These are phyloP conservation scores for Cruciata laevipes DNA, from an alignment of 257 asterid species.

Conservation along the genomic window DNA sequence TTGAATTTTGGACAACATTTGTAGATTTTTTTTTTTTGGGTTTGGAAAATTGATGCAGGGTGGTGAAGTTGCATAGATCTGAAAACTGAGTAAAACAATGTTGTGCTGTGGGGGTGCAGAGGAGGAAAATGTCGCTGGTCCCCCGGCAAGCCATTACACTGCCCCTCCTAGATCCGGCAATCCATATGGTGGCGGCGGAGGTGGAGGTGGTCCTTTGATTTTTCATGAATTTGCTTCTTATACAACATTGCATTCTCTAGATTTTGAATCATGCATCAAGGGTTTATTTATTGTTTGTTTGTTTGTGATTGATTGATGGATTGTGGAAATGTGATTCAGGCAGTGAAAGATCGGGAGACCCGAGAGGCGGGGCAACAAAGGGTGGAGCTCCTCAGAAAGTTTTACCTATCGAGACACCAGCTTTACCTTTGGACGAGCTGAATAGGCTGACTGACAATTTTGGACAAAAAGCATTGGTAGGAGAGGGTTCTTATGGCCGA, in stretches of 20 bases:
- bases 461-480: constrained; percentile 51
- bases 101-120: constrained; percentile 85
- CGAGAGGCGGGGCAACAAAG: constrained; percentile 53
- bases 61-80: constrained; percentile 6
- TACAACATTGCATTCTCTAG: background rate
- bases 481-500: constrained; percentile 82
- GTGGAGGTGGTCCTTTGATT: constrained; percentile 35
- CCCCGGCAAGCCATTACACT: constrained; percentile 52
- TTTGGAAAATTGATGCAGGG: constrained; percentile 14
- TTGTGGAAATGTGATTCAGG: constrained; percentile 21
- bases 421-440: constrained; percentile 48
- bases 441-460: constrained; percentile 51
- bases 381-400: constrained; percentile 61
- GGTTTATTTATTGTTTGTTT: background rate
- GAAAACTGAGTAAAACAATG: constrained; percentile 38
- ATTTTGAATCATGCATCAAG: too few species aligned
- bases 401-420: constrained; percentile 74
- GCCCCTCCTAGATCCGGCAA: constrained; percentile 59
- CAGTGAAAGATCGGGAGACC: constrained; percentile 63
- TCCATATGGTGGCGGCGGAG: constrained; percentile 44
- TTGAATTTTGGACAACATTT: background rate
- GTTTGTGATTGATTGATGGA: constrained; percentile 1
- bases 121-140: constrained; percentile 54
- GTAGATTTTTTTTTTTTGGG: background rate
- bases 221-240: background rate